Percentiles rank a stretch among this genome's conserved stretches.
phyloP scores from a whole-genome alignment of 2,329 filamentous ascomycete species.

The Colletotrichum aenigma region DNA sequence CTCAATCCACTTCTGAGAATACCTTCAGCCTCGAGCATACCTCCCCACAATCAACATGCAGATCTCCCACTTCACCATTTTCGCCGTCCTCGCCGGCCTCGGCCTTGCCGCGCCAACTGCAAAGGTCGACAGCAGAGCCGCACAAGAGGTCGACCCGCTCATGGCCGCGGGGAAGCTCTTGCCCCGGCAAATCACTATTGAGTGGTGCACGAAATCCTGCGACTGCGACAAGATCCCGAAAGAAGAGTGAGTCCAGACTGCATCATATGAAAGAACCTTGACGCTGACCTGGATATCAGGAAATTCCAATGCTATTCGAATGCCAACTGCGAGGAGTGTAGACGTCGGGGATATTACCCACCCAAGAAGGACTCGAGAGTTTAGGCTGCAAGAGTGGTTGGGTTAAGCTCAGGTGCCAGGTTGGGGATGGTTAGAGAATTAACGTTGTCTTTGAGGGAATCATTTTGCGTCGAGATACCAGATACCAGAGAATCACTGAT shows the following conservation, averaged over 20 bases:
- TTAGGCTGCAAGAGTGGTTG: not conserved
- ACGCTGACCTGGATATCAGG: constrained; percentile 21
- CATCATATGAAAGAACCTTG: fast-evolving
- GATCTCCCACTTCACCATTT: not conserved
- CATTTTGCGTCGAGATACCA: not conserved
- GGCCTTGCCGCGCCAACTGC: not conserved
- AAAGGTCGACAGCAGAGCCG: not conserved
- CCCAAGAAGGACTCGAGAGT: not conserved
- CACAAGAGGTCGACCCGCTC: not conserved
- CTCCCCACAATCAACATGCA: not conserved
- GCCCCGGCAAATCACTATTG: not conserved
- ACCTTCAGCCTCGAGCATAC: not conserved
- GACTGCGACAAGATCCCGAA: constrained; percentile 28
- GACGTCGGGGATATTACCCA: not conserved
- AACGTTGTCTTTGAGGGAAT: not conserved
- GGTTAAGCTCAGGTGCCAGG: not conserved
- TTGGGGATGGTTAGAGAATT: not conserved
- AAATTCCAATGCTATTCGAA: constrained; percentile 40
- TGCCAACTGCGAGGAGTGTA: constrained; percentile 29
- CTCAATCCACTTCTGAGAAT: not conserved
- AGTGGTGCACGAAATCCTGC: constrained; percentile 22
- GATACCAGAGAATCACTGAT: not conserved
- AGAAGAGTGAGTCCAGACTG: constrained; percentile 19
- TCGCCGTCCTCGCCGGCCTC: not conserved
- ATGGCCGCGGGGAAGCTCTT: constrained; percentile 10